phyloP scores from a whole-genome alignment of 441 rosid genomes.

The Syzygium syzygioides region DNA sequence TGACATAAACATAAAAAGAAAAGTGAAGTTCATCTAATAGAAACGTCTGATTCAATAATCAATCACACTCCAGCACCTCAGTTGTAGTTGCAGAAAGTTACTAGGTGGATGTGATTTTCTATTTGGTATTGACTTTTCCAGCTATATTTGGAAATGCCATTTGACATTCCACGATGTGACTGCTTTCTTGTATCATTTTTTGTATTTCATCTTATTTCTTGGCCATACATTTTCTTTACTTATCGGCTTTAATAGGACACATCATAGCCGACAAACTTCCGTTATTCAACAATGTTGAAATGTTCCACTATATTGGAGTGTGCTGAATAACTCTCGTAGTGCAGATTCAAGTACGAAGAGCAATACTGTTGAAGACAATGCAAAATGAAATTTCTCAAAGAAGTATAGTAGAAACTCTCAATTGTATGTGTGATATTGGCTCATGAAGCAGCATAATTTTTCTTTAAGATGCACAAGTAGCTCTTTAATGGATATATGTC shows the following conservation, averaged over 20 bases:
- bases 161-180: not conserved
- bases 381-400: not conserved
- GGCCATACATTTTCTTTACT: not conserved
- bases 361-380: not conserved
- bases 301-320: not conserved
- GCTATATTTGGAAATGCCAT: not conserved
- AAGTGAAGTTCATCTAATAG: not conserved
- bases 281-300: not conserved
- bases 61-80: fast-evolving
- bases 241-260: not conserved
- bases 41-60: not conserved
- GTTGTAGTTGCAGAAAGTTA: not conserved
- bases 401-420: not conserved
- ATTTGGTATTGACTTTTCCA: not conserved
- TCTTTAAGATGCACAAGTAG: not conserved
- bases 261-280: not conserved
- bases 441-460: not conserved
- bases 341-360: not conserved
- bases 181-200: not conserved
- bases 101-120: not conserved
- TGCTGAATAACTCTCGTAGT: not conserved
- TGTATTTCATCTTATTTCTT: not conserved
- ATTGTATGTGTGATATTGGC: not conserved
- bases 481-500: not conserved
- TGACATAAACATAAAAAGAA: not conserved